Base-by-base conservation (phyloP, 192 early-diverging fungal species). In the Gaertneriomyces semiglobifer region DNA sequence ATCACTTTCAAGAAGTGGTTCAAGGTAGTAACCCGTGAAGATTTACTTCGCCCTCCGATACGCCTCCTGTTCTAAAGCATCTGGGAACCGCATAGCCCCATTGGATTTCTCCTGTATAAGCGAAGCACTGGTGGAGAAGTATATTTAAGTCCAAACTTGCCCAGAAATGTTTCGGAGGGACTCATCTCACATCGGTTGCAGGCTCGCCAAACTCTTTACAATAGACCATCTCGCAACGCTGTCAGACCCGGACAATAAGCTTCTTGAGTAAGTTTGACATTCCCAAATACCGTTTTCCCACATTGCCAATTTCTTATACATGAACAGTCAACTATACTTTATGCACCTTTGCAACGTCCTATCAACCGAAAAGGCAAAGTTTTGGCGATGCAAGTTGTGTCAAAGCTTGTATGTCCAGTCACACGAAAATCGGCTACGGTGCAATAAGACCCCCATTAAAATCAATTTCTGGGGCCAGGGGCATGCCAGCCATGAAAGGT, bases 81-180 rank as follows among this genome's bases (percentile, higher is more conserved):
- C 25, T 33, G 25, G 25, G 25, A 33, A 33, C 43, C 43, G n/a
- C n/a, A 39, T 42, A 60, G 68, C 82, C 6, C 80, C 81, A 4
- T 77, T 82, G 41, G 80, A 83, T 65, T 66, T 83, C 60, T 63
- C 38, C 8, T 83, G 81, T 53, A 74, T 83, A 7, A 69, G 65
- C 44, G 45, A 66, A 20, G 7, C 43, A 6, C 60, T 83, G 4
- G 7, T 83, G 4, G 10, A 18, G 3, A 76, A 75, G 80, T 82
- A 58, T 46, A 7, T 48, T 18, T 7, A 19, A 7, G 33, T 45
- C 43, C 20, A 53, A 14, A 0, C 4, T 50, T 8, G 16, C 5
- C 45, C 47, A 39, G 7, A 43, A 9, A 16, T 59, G 33, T 20
- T 20, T 9, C 1, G 42, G 12, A 14, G 3, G n/a, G 11, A 10